A percentile compares a stretch with the other conserved stretches of the same genome.
Conservation (phyloP, 495 filamentous ascomycete species). For the Podospora comata region DNA sequence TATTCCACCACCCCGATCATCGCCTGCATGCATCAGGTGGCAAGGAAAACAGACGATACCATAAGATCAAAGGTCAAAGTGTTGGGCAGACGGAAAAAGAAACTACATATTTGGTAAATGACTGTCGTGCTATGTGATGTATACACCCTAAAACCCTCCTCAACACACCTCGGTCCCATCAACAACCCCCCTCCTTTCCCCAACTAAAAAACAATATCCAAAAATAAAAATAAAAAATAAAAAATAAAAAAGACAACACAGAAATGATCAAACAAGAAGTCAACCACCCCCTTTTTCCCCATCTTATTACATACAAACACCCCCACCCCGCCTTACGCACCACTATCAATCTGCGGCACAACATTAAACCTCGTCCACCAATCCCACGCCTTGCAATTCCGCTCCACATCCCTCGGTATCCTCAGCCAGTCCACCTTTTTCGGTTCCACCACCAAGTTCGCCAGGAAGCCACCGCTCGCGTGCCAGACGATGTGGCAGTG, state of each 20-base stretch:
- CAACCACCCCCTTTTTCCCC: not conserved
- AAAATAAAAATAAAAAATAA: not conserved
- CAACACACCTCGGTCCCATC: not conserved
- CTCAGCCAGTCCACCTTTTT: slow-evolving; percentile 36
- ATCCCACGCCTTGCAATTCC: slow-evolving; percentile 53
- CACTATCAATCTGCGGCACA: slow-evolving; percentile 57
- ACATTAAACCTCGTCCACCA: slow-evolving; percentile 43
- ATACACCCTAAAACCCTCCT: too few species aligned
- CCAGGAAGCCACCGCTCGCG: slow-evolving; percentile 51
- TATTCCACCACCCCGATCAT: too few species aligned
- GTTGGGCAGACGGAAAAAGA: too few species aligned
- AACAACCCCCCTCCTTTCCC: not conserved
- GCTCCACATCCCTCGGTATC: slow-evolving; percentile 39
- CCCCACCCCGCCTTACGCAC: slow-evolving; percentile 33
- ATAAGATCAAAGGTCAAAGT: too few species aligned
- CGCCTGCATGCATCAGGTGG: too few species aligned
- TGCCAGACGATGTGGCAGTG: slow-evolving; percentile 62
- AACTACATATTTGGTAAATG: too few species aligned
- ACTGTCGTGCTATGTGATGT: too few species aligned
- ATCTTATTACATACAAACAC: not conserved
- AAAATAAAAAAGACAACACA: not conserved
- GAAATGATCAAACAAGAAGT: not conserved
- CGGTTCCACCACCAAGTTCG: slow-evolving; percentile 46
- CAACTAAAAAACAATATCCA: not conserved
- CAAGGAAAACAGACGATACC: too few species aligned